Base-by-base conservation (phyloP, 2,329 filamentous ascomycete genomes). In the Pseudocercospora pini-densiflorae region DNA sequence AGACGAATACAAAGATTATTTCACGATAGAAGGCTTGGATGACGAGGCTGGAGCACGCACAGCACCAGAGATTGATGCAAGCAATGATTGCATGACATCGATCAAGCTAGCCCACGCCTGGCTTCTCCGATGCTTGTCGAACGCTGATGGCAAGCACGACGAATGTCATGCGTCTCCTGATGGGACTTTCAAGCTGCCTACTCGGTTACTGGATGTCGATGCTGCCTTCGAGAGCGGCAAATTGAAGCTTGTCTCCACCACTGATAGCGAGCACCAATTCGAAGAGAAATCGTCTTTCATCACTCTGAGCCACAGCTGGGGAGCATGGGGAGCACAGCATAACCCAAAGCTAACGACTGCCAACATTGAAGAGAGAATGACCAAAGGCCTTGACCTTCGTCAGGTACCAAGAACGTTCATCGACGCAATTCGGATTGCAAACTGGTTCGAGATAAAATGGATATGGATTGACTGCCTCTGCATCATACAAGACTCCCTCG, bases 381-480 rank as follows among this genome's bases (percentile, higher is more conserved):
- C 40, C 40, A 3, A 16, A 5, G 40, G 40, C 5, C 14, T 45
- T 16, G 40, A 45, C 19, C 14, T 45, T 3, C 14, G 19, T n/a
- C 14, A 45, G 19, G 40, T 45, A 19, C 40, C 40, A 45, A 45
- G 19, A 19, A 45, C 40, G 4, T 45, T 45, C 19, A 16, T 16
- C 14, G 40, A 45, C 14, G 40, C 40, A 5, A 16, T 45, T 12
- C 40, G 40, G 1, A 45, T 45, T 7, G 19, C 40, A 16, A 16
- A 16, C n/a, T 45, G 40, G 40, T 45, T 45, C 19, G 40, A 45
- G 19, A 12, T 45, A 12, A 45, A 12, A 45, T 45, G 40, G 40
- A 16, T 65, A 16, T 62, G 58, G 58, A 62, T 65, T n/a, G 63
- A 65, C 45, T 59, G 59, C 4, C 40, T 65, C 5, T 65, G 63